Evolutionary conservation across 768 basidiomycete species (phyloP), one percentile per base, ranked within the genome.

Genomic region (Dioszegia crocea): DNA sequence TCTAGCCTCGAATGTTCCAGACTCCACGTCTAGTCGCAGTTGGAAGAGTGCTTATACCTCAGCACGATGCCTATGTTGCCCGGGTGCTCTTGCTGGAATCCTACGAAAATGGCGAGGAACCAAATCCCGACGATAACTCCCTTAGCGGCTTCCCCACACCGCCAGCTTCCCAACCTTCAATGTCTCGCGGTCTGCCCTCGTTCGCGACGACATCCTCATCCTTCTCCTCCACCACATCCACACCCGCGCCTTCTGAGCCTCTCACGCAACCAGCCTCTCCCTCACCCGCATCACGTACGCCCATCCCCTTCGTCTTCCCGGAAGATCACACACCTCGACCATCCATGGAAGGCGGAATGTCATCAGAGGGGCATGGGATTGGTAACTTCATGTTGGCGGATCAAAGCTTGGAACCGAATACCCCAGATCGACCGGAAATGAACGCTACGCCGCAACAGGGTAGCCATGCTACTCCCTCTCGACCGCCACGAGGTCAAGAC

Each of bases 51-150:
- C 59, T 56, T n/a, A 50, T 19, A 24, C 12, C n/a, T 4, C 55
- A 76, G 75, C 75, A 76, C 50, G 75, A 76, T 44, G 75, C 75
- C 3, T 76, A 76, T 55, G 68, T 75, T n/a, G 72, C 71, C 19
- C 66, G 75, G 14, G 72, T 76, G 50, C 62, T 60, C 38, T 61
- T 76, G 8, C 55, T 76, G 26, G 52, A 62, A 16, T 64, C 65
- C 5, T 70, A 66, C 56, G 68, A 67, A 39, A 16, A 31, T 1
- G 39, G 43, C 10, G 26, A 52, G 19, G 54, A 59, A 17, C 12
- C 40, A 3, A 47, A 56, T 19, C 11, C 33, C 3, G 19, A 31
- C 57, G 19, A 31, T 44, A 21, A 29, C 46, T 14, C 29, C 38
- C 21, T 41, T 19, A 30, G 11, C 44, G 31, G 36, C 24, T 47